Base-by-base conservation (phyloP, 352 stramenopile genomes). In the Pythium monospermum region DNA sequence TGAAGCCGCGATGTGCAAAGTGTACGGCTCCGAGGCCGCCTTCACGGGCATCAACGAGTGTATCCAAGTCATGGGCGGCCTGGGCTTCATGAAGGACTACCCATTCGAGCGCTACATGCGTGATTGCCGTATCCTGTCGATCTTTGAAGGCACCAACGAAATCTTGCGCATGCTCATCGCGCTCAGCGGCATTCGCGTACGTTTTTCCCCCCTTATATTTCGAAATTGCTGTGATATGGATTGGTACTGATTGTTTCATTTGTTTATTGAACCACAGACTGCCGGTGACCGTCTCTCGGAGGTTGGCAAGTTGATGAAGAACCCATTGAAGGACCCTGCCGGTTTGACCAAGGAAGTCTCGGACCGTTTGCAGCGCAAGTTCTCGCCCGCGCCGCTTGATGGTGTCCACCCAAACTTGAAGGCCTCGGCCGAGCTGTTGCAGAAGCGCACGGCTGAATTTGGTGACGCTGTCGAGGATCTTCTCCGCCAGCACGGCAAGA, bases 121-220 rank as follows among this genome's bases (percentile, higher is more conserved):
- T 43, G 89, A 97, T 65, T 89, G 72, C 57, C 89, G 89, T 31
- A 96, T 97, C 38, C 61, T 94, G 41, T 89, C 79, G 13, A 96
- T 97, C 51, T 96, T 96, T 38, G 88, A 96, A 61, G 89, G 89
- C 67, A 96, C 89, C 26, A 95, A 88, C 55, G 83, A 97, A 56
- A 96, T 97, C 61, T 65, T 96, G 40, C 75, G 84, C 41, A 83
- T 96, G 70, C 76, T 97, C n/a, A 96, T 97, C 49, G 83, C 83
- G 50, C 72, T 94, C n/a, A 90, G 76, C 28, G 83, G 83, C 50
- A 77, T 94, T 40, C 71, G 68, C 46, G 81, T 91, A 76, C 32
- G 66, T 73, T 55, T n/a, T 18, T 16, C 41, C 28, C 4, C 10
- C 16, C 13, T 4, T 8, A 47, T 23, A 30, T 40, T 25, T n/a